These are phyloP conservation scores for Hortaea sp. DNA, from an alignment of 2,329 filamentous ascomycete genomes.

Conservation along the genomic window DNA sequence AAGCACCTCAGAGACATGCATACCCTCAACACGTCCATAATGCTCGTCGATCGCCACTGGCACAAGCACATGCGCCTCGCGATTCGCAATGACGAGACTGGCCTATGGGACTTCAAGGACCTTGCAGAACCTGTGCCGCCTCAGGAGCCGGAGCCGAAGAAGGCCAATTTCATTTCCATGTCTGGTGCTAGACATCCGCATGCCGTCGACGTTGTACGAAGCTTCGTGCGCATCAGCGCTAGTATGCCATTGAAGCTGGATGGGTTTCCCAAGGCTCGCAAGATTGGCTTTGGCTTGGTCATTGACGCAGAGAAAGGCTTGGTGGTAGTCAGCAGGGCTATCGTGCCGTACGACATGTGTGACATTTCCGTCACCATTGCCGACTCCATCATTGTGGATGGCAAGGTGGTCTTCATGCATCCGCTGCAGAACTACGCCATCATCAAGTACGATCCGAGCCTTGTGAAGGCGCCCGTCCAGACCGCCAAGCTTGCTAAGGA, in stretches of 20 bases:
- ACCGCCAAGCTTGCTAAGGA: slow-evolving; percentile 74
- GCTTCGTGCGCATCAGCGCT: slow-evolving; percentile 87
- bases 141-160: slow-evolving; percentile 58
- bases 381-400: slow-evolving; percentile 88
- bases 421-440: slow-evolving; percentile 95
- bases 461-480: slow-evolving; percentile 90
- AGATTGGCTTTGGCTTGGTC: slow-evolving; percentile 94
- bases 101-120: slow-evolving; percentile 89
- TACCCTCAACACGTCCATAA: slow-evolving; percentile 83
- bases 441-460: slow-evolving; percentile 82
- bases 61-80: slow-evolving; percentile 88
- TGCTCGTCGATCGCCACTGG: slow-evolving; percentile 93
- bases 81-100: slow-evolving; percentile 77
- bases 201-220: slow-evolving; percentile 86
- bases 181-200: slow-evolving; percentile 79
- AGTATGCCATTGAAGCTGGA: slow-evolving; percentile 94
- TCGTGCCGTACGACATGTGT: slow-evolving; percentile 92
- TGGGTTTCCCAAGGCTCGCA: slow-evolving; percentile 89
- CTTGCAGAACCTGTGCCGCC: slow-evolving; percentile 72
- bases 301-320: slow-evolving; percentile 93
- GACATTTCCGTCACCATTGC: slow-evolving; percentile 95
- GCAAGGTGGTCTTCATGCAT: slow-evolving; percentile 90
- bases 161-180: slow-evolving; percentile 84
- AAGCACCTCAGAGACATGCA: slow-evolving; percentile 92
- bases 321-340: slow-evolving; percentile 85